Evolutionary conservation across 2,329 filamentous ascomycete genomes (phyloP), one percentile per base, ranked within the genome.

Genomic region (Arthrobotrys entomopaga): DNA sequence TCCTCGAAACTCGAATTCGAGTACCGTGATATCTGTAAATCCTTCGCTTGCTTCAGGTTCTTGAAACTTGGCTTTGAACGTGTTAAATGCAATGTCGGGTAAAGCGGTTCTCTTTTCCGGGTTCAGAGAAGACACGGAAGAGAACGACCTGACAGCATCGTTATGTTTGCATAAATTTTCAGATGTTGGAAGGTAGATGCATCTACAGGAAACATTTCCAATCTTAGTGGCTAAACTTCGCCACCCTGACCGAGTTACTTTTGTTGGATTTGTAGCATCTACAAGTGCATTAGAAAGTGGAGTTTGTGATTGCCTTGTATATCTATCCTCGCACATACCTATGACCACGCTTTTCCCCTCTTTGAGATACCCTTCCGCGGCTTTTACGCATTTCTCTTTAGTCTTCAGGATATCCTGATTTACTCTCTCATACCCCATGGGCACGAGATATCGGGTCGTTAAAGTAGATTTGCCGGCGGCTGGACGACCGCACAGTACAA

Each of bases 231-330:
- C 93, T 29, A 98, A 82, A 24, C 87, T 83, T 34, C 92, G 82
- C 94, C 94, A 98, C 73, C 91, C 83, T n/a, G 86, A 85, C 77
- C 95, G 87, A 22, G 90, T 92, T 60, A 91, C 90, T 10, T 85
- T 81, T 82, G 96, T 91, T 29, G 93, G 88, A 80, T 99, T 99
- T n/a, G 95, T 98, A 81, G 97, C 98, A 82, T 99, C 95, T 95
- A 40, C 20, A 40, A 6, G 20, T 57, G 52, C 24, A 53, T 69
- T 73, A 65, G 54, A 73, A 26, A 24, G 42, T 15, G n/a, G n/a
- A 46, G 42, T 1, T n/a, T 46, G 6, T 16, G 42, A n/a, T 46
- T n/a, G 2, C 42, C 1, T 7, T 46, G 38, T 34, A 34, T 34
- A 34, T 34, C 1, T 13, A 46, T 46, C 42, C 11, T n/a, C 4